A percentile compares a stretch with the other conserved stretches of the same genome.
Evolutionary conservation across 805 yeast species (phyloP).

Genomic region (Nakazawaea laoshanensis): DNA sequence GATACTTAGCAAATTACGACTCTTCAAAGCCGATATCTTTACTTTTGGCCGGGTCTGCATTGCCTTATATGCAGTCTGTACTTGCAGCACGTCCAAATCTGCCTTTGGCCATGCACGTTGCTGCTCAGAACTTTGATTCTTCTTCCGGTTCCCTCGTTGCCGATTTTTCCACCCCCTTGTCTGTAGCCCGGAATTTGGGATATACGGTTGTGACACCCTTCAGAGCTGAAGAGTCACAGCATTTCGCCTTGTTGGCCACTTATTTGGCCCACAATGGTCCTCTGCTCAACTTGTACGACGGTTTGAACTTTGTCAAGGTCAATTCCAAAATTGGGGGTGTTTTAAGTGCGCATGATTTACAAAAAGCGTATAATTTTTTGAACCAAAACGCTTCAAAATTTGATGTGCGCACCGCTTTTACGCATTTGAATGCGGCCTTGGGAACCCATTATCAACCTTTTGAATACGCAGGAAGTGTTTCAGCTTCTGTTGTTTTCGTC

Average conservation of each 20-base stretch:
- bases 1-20: conserved; percentile 36
- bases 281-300: conserved; percentile 72
- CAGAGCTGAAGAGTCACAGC: conserved; percentile 54
- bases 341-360: conserved; percentile 33
- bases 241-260: conserved; percentile 53
- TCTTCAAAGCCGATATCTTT: conserved; percentile 25
- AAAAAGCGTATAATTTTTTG: conserved; percentile 17
- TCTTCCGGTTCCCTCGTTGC: conserved; percentile 43
- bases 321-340: conserved; percentile 37
- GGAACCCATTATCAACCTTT: conserved; percentile 52
- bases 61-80: conserved; percentile 59
- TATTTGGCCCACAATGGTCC: conserved; percentile 55
- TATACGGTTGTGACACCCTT: conserved; percentile 67
- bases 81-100: conserved; percentile 30
- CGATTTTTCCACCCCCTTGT: conserved; percentile 55
- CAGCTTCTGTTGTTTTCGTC: conserved; percentile 60
- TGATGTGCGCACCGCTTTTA: conserved; percentile 30
- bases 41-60: conserved; percentile 58
- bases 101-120: conserved; percentile 65
- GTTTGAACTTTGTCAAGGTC: conserved; percentile 52
- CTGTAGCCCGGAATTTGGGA: conserved; percentile 53
- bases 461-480: conserved; percentile 57
- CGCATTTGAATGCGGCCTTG: conserved; percentile 41
- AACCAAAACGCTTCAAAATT: conserved; percentile 15
- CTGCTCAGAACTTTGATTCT: conserved; percentile 67